Percentiles rank a stretch among this genome's conserved stretches.
Conservation (phyloP, 176 grass and related monocot genomes). For the barley (Hordeum vulgare) region MorexV3_pseudomolecules_assembly NC_058520.1:345543170-345543669, state of each 20-base stretch:
- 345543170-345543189: conserved; percentile 50
- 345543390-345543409: conserved; percentile 42
- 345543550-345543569: not conserved
- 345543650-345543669: not conserved
- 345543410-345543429: conserved; percentile 43
- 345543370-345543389: conserved; percentile 42
- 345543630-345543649: not conserved
- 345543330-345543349: conserved; percentile 28
- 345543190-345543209: conserved; percentile 58
- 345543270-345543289: conserved; percentile 40
- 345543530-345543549: conserved; percentile 17
- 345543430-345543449: conserved; percentile 40
- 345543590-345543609: conserved; percentile 4
- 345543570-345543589: not conserved
- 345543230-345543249: conserved; percentile 51
- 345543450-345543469: not conserved
- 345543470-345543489: conserved; percentile 25
- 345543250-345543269: conserved; percentile 32
- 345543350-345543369: conserved; percentile 43
- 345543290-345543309: conserved; percentile 49
- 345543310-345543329: conserved; percentile 47
- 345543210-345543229: conserved; percentile 52
- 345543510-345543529: not conserved
- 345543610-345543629: not conserved
- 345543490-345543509: conserved; percentile 20